Percentiles rank a stretch among this genome's conserved stretches.
Evolutionary conservation across 495 filamentous ascomycete genomes (phyloP).

Genomic region (Daldinia grandis): DNA sequence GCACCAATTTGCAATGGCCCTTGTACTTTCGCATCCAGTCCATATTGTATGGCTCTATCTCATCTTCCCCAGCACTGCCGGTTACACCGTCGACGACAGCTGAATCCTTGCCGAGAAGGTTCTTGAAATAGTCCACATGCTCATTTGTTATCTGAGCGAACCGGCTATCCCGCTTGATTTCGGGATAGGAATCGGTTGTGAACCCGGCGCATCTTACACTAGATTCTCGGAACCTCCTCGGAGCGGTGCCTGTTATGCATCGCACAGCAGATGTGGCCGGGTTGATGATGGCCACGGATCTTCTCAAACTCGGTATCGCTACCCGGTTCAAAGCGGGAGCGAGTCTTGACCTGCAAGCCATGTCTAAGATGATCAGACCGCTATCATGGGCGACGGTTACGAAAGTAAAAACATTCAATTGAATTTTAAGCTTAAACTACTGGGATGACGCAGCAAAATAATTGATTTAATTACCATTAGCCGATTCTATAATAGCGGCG

Average conservation of each 20-base stretch:
- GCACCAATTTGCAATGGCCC: slow-evolving; percentile 83
- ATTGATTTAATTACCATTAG: background rate
- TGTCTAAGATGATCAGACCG: slow-evolving; percentile 11
- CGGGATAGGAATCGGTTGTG: slow-evolving; percentile 86
- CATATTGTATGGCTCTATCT: slow-evolving; percentile 91
- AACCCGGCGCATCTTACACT: slow-evolving; percentile 66
- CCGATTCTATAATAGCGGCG: slow-evolving; percentile 8
- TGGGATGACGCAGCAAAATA: slow-evolving; percentile 2
- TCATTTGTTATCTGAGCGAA: slow-evolving; percentile 75
- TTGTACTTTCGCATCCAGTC: slow-evolving; percentile 99
- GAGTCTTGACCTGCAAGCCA: slow-evolving; percentile 44
- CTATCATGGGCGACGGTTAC: background rate
- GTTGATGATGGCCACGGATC: slow-evolving; percentile 7
- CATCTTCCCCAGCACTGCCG: slow-evolving; percentile 69
- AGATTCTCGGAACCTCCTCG: slow-evolving; percentile 43
- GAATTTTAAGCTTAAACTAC: background rate
- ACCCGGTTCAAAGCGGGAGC: slow-evolving; percentile 37
- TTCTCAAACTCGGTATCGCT: slow-evolving; percentile 28
- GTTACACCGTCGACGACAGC: slow-evolving; percentile 87
- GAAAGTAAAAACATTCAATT: slow-evolving; percentile 1
- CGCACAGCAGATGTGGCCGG: slow-evolving; percentile 28
- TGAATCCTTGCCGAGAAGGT: slow-evolving; percentile 74
- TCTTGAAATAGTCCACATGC: slow-evolving; percentile 82
- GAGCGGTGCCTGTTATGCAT: slow-evolving; percentile 48
- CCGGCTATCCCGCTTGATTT: slow-evolving; percentile 76